Percentiles rank a stretch among this genome's conserved stretches.
Evolutionary conservation across 148 eudicot species (phyloP).

Genomic region (Dianthus caryophyllus): DNA sequence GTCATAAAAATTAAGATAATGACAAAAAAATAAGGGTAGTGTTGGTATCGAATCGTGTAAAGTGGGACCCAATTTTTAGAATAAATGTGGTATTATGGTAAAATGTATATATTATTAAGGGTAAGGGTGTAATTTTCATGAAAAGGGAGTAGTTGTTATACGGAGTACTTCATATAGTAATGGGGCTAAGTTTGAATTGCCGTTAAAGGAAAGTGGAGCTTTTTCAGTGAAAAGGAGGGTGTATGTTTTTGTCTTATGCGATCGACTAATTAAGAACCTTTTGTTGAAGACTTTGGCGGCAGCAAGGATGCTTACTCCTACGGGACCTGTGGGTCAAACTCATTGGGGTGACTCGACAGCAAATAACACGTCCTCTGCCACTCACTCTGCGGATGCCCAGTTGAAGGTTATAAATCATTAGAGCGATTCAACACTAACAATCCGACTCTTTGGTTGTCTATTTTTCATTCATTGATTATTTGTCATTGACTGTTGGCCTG

Average conservation of each 20-base stretch:
- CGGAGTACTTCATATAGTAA: too few species aligned
- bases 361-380: constrained; percentile 66
- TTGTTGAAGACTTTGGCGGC: constrained; percentile 80
- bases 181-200: too few species aligned
- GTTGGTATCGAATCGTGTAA: too few species aligned
- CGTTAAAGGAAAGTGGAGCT: too few species aligned
- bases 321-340: constrained; percentile 82
- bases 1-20: too few species aligned
- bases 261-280: not conserved
- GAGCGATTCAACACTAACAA: not conserved
- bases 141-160: too few species aligned
- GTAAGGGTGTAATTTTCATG: too few species aligned
- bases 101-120: too few species aligned
- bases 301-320: constrained; percentile 96
- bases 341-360: constrained; percentile 93
- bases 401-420: constrained; percentile 50
- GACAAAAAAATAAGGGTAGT: too few species aligned
- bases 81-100: too few species aligned
- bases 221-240: too few species aligned
- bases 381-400: constrained; percentile 86
- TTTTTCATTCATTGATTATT: not conserved
- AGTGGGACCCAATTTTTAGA: too few species aligned
- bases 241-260: not conserved
- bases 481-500: constrained; percentile 4
- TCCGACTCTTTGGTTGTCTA: not conserved